A percentile compares a stretch with the other conserved stretches of the same genome.
phyloP scores from a whole-genome alignment of 768 basidiomycete genomes.

The Pleurotus tuoliensis region DNA sequence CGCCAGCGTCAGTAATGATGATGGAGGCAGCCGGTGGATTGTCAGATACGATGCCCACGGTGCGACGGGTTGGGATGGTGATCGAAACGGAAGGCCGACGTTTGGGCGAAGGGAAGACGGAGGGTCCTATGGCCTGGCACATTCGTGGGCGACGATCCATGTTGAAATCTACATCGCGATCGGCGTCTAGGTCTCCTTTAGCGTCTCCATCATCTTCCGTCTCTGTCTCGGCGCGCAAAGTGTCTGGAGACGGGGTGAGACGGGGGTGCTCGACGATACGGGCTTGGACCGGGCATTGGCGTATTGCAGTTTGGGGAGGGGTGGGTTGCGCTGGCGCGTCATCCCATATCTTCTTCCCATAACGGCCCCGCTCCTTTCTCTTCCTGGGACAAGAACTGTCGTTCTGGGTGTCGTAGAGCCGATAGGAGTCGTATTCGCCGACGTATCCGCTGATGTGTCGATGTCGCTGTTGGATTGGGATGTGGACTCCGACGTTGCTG shows the following conservation, averaged over 20 bases:
- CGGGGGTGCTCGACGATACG: conserved; percentile 16
- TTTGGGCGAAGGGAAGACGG: conserved; percentile 28
- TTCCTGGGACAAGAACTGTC: conserved; percentile 49
- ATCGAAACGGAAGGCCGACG: conserved; percentile 17
- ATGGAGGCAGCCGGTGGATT: conserved; percentile 28
- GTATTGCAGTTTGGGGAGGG: conserved; percentile 15
- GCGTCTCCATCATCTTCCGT: conserved; percentile 77
- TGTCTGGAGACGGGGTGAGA: conserved; percentile 38
- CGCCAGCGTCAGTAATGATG: conserved; percentile 37
- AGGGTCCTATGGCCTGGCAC: conserved; percentile 8
- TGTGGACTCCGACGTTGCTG: conserved; percentile 10
- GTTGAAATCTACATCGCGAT: conserved; percentile 59
- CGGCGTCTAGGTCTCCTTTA: conserved; percentile 19
- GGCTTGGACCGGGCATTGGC: conserved; percentile 26
- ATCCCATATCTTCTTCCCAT: conserved; percentile 66
- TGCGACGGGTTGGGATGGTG: conserved; percentile 21
- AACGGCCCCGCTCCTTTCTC: conserved; percentile 75
- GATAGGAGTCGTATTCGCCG: conserved; percentile 54
- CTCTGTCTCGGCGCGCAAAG: conserved; percentile 68
- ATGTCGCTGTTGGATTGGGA: conserved; percentile 46
- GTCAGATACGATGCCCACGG: conserved; percentile 40
- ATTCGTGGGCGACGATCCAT: conserved; percentile 29
- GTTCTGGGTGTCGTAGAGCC: conserved; percentile 59
- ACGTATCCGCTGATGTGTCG: conserved; percentile 61
- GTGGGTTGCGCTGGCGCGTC: conserved; percentile 11